phyloP scores from a whole-genome alignment of 768 basidiomycete species.

The Suillus americanus region DNA sequence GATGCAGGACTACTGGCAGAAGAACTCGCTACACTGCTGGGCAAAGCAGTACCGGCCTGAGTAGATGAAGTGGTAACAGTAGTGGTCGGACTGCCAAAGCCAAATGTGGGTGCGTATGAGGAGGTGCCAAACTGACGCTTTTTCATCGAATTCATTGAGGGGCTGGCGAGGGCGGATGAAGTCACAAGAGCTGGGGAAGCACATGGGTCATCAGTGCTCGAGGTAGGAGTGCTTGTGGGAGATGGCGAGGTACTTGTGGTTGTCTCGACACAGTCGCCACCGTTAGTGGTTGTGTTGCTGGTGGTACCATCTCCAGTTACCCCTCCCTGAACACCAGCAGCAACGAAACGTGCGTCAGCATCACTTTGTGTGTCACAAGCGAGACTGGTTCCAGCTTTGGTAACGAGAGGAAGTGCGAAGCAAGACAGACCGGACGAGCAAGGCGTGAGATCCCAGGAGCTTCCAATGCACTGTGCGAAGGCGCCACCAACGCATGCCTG shows the following conservation, averaged over 20 bases:
- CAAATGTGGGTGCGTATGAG: slow-evolving; percentile 9
- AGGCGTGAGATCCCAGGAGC: slow-evolving; percentile 30
- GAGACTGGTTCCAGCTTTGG: slow-evolving; percentile 42
- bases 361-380: slow-evolving; percentile 50
- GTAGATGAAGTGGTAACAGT: slow-evolving; percentile 4
- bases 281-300: slow-evolving; percentile 1
- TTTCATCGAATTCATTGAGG: slow-evolving; percentile 2
- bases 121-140: slow-evolving; percentile 7
- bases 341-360: slow-evolving; percentile 38
- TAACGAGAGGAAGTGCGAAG: slow-evolving; percentile 43
- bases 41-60: neutral
- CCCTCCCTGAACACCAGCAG: slow-evolving; percentile 45
- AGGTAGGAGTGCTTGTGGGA: neutral
- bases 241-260: neutral
- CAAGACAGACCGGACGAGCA: slow-evolving; percentile 36
- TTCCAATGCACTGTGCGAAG: slow-evolving; percentile 41
- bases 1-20: neutral
- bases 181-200: neutral
- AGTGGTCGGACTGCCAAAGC: slow-evolving; percentile 12
- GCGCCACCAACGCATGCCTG: slow-evolving; percentile 36
- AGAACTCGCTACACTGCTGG: neutral
- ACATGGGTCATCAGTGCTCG: neutral
- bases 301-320: slow-evolving; percentile 32
- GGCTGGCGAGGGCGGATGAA: slow-evolving; percentile 2
- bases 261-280: slow-evolving; percentile 3